Conservation (phyloP, 176 grass and related monocot genomes). For the Musa troglodytarum region DNA sequence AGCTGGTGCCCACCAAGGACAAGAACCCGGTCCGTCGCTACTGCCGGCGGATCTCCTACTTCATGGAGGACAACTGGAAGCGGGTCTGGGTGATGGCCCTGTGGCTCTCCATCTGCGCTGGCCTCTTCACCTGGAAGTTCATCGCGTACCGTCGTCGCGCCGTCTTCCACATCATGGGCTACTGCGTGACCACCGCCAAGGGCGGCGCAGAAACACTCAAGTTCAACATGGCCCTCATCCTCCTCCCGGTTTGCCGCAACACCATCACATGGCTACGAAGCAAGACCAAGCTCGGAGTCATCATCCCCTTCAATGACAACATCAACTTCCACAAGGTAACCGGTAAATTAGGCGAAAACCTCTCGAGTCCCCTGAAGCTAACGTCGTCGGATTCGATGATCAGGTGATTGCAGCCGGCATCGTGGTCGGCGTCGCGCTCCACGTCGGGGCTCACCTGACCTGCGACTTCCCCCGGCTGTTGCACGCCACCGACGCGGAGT, state of each 20-base stretch:
- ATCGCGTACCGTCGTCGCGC: conserved; percentile 11
- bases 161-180: conserved; percentile 23
- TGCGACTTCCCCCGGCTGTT: conserved; percentile 79
- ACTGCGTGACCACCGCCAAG: conserved; percentile 27
- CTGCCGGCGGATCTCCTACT: conserved; percentile 32
- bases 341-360: neutral
- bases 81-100: conserved; percentile 73
- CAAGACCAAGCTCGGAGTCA: conserved; percentile 21
- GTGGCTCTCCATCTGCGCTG: conserved; percentile 60
- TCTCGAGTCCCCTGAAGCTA: neutral
- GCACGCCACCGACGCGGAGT: conserved; percentile 45
- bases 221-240: conserved; percentile 32
- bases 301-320: conserved; percentile 29
- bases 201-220: conserved; percentile 25
- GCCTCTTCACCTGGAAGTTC: conserved; percentile 36
- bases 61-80: conserved; percentile 98
- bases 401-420: conserved; percentile 54
- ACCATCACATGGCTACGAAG: conserved; percentile 26
- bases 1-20: conserved; percentile 35
- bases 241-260: conserved; percentile 23
- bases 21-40: conserved; percentile 36
- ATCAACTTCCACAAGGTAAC: conserved; percentile 29
- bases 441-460: conserved; percentile 51
- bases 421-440: conserved; percentile 44
- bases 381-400: neutral